phyloP scores from a whole-genome alignment of 1,284 basidiomycete genomes.

The Puccinia coronata region DNA sequence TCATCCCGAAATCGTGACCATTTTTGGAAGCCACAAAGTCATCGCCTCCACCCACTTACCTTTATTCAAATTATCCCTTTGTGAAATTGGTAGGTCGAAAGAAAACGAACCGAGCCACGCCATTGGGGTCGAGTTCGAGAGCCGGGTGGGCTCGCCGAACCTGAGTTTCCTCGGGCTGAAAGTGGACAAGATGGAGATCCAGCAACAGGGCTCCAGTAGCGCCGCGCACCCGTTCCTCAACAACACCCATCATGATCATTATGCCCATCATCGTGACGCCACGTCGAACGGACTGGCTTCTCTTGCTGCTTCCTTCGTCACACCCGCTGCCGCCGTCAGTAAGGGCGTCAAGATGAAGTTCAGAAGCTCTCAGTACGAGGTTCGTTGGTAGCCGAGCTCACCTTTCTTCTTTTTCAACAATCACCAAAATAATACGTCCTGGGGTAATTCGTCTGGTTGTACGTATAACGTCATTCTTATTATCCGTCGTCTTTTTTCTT shows the following conservation, averaged over 20 bases:
- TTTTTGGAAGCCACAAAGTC: too few species aligned
- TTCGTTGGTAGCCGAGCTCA: slow-evolving; percentile 7
- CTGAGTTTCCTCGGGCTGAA: slow-evolving; percentile 16
- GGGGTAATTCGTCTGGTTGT: too few species aligned
- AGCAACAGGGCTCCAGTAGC: background rate
- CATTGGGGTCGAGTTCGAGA: slow-evolving; percentile 21
- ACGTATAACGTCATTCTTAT: too few species aligned
- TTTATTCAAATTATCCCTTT: background rate
- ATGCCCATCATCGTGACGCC: background rate
- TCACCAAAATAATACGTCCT: background rate
- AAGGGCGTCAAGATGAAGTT: slow-evolving; percentile 39
- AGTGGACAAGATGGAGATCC: slow-evolving; percentile 21
- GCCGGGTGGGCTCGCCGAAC: background rate
- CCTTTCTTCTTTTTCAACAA: background rate
- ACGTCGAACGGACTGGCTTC: background rate
- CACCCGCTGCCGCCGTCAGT: background rate
- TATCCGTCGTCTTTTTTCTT: too few species aligned
- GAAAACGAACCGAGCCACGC: slow-evolving; percentile 28
- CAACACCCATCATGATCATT: background rate
- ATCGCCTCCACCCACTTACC: background rate
- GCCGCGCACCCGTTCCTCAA: background rate
- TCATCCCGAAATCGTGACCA: too few species aligned
- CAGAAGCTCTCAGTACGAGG: slow-evolving; percentile 13
- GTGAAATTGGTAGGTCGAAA: background rate
- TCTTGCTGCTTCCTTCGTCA: background rate